Conservation (phyloP, 495 filamentous ascomycete species). For the Aspergillus incahuasiensis region DNA sequence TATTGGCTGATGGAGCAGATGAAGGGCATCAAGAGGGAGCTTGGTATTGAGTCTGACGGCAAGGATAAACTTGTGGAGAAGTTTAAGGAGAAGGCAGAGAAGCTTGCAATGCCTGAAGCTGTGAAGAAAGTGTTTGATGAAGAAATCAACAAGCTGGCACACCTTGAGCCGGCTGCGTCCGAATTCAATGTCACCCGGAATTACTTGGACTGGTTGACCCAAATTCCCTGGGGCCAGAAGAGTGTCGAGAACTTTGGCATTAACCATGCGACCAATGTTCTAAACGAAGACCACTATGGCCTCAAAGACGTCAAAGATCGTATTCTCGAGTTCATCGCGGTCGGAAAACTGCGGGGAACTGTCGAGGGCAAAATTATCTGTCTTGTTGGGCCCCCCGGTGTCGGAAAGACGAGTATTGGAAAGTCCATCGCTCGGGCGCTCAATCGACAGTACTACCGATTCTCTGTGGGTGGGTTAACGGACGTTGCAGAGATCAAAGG, state of each 20-base stretch:
- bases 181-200: conserved; percentile 99
- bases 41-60: conserved; percentile 94
- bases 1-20: conserved; percentile 99
- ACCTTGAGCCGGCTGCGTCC: conserved; percentile 89
- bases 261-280: conserved; percentile 77
- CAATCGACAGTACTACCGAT: conserved; percentile 94
- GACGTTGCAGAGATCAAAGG: conserved; percentile 99
- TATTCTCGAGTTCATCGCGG: conserved; percentile 97
- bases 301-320: conserved; percentile 98
- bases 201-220: conserved; percentile 97
- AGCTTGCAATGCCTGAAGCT: conserved; percentile 92
- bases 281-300: conserved; percentile 97
- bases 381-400: conserved; percentile 92
- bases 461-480: conserved; percentile 93
- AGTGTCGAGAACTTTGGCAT: conserved; percentile 97
- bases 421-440: conserved; percentile 95
- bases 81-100: conserved; percentile 91
- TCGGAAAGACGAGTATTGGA: conserved; percentile 98
- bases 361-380: conserved; percentile 99
- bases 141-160: conserved; percentile 92
- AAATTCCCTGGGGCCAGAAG: conserved; percentile 95
- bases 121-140: conserved; percentile 98
- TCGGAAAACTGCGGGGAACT: conserved; percentile 93
- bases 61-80: conserved; percentile 97
- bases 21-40: conserved; percentile 95